phyloP scores from a whole-genome alignment of 2,329 filamentous ascomycete species.

The Geosmithia flava region DNA sequence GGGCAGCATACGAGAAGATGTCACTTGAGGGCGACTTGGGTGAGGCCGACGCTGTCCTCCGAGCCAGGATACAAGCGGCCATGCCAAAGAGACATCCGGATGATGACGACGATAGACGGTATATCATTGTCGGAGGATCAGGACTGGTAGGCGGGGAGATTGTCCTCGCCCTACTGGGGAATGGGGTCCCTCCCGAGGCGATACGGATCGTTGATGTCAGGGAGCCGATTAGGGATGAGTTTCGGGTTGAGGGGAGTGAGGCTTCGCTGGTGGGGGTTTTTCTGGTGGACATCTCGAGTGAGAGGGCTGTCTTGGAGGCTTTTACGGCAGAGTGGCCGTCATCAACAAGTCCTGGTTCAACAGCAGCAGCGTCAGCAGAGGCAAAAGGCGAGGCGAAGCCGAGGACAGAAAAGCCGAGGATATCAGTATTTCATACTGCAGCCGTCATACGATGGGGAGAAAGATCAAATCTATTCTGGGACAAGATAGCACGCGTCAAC shows the following conservation, averaged over 20 bases:
- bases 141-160: slow-evolving; percentile 40
- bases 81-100: not conserved
- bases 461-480: slow-evolving; percentile 29
- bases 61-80: not conserved
- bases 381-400: slow-evolving; percentile 12
- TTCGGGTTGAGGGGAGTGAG: slow-evolving; percentile 16
- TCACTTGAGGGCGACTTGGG: no score
- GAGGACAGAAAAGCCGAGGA: no score
- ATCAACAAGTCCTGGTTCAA: no score
- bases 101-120: slow-evolving; percentile 1
- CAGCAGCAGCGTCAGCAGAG: no score
- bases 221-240: slow-evolving; percentile 26
- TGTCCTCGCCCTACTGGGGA: slow-evolving; percentile 37
- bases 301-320: slow-evolving; percentile 25
- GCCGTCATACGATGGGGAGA: slow-evolving; percentile 40
- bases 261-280: slow-evolving; percentile 26
- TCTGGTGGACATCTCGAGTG: slow-evolving; percentile 36
- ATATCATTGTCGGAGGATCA: slow-evolving; percentile 2
- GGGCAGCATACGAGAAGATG: not conserved
- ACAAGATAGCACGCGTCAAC: slow-evolving; percentile 33
- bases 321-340: slow-evolving; percentile 34
- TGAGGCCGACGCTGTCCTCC: no score
- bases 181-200: slow-evolving; percentile 33
- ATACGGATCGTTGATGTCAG: slow-evolving; percentile 42
- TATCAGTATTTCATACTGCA: slow-evolving; percentile 39